Conservation (phyloP, 2,329 filamentous ascomycete species). For the Chrysosporium queenslandicum region DNA sequence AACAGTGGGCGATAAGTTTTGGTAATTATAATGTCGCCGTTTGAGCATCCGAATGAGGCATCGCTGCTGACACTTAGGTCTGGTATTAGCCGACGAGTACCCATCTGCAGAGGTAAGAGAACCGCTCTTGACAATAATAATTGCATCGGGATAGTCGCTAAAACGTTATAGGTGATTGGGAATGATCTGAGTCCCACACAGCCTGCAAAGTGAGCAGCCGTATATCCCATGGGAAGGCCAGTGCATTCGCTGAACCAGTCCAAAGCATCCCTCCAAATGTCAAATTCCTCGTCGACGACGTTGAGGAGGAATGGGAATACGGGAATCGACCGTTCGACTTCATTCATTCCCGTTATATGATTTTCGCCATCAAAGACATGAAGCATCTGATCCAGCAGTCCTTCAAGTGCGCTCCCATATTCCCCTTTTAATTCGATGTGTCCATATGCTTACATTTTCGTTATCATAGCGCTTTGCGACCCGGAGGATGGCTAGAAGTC, state of each 20-base stretch:
- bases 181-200: slow-evolving; percentile 16
- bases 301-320: slow-evolving; percentile 50
- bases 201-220: slow-evolving; percentile 9
- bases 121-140: no score
- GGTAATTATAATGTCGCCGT: slow-evolving; percentile 14
- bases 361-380: slow-evolving; percentile 46
- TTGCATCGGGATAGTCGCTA: no score
- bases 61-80: neutral
- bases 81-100: slow-evolving; percentile 12
- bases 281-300: slow-evolving; percentile 52
- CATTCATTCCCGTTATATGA: slow-evolving; percentile 45
- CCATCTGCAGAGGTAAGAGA: slow-evolving; percentile 14
- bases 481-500: slow-evolving; percentile 38
- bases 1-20: slow-evolving; percentile 23
- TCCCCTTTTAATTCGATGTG: neutral
- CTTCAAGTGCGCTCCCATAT: neutral
- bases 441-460: neutral
- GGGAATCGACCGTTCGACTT: slow-evolving; percentile 43
- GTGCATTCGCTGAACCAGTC: neutral
- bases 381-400: slow-evolving; percentile 17
- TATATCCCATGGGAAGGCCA: neutral
- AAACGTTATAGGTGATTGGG: slow-evolving; percentile 15
- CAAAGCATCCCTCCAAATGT: slow-evolving; percentile 48
- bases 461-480: slow-evolving; percentile 20
- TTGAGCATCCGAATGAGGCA: neutral